Conservation (phyloP, 75 land plant species). For the Cupressus sempervirens region DNA sequence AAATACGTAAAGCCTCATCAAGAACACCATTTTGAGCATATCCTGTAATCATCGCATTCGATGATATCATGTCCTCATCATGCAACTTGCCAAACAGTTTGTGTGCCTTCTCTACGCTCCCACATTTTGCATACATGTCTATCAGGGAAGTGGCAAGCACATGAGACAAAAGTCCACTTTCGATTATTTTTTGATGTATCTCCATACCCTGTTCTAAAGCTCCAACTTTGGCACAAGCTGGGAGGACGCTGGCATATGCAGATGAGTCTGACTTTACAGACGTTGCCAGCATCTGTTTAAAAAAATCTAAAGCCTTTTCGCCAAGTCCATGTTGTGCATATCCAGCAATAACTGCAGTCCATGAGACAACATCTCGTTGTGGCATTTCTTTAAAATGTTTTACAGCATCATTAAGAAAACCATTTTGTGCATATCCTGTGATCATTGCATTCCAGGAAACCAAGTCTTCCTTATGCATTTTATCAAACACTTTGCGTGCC, state of each 20-base stretch:
- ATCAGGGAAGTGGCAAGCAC: conserved; percentile 13
- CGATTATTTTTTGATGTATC: background rate
- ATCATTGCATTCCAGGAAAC: conserved; percentile 27
- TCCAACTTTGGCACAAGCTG: background rate
- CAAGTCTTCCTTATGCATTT: conserved; percentile 14
- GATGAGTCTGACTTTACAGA: background rate
- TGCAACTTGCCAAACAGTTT: background rate
- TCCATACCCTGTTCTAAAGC: conserved; percentile 3
- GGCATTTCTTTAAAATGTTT: conserved; percentile 15
- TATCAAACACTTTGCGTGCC: conserved; percentile 10
- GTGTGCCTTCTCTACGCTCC: background rate
- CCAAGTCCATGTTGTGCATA: conserved; percentile 24
- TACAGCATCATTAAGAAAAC: background rate
- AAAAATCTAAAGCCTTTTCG: background rate
- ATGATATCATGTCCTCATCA: background rate
- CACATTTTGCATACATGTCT: conserved; percentile 26
- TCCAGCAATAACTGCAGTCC: conserved; percentile 44
- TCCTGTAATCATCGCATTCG: background rate
- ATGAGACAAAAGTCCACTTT: background rate
- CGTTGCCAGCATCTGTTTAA: background rate
- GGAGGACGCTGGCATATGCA: background rate
- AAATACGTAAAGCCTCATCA: conserved; percentile 27
- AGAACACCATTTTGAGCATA: conserved; percentile 46
- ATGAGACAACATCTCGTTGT: conserved; percentile 26
- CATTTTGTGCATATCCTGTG: conserved; percentile 20